Evolutionary conservation across 1,284 basidiomycete species (phyloP), one percentile per base, ranked within the genome.

Genomic region (Cryptococcus jaspeensis): DNA sequence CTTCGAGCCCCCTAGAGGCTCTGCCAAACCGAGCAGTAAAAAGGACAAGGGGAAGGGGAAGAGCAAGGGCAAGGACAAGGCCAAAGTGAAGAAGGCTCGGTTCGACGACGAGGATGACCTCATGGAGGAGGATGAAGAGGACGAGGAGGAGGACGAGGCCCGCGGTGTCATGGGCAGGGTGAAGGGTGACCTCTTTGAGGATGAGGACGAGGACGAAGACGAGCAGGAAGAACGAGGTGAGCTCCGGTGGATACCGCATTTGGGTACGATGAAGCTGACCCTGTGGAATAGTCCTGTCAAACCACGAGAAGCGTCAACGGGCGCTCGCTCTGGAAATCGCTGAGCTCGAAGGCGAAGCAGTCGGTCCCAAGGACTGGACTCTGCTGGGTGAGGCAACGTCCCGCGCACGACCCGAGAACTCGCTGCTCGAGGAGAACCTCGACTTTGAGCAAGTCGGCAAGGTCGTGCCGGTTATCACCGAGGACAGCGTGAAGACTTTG

Each of bases 371-470:
- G 68, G 94, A 98, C 63, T 99, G 96, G 96, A 88, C 87, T 6
- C 81, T 98, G 37, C 84, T 90, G 80, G 95, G 96, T 46, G 96
- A 99, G 78, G 91, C 92, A 12, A 85, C 84, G 12, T 84, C 90
- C 6, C 84, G 87, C 39, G 80, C 87, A 42, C 85, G 96, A 52
- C 95, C 96, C 1, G 85, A 91, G 70, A 94, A 99, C 78, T 90
- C 90, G 23, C 81, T 98, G 16, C 82, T 99, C 13, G 91, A 92
- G 74, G 90, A 98, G 74, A 91, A 97, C 73, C 83, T 99, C 42
- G 94, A 98, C 58, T 99, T 95, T 64, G 96, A 99, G 65, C 88
- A 81, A 39, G 84, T 88, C 13, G 85, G 86, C 79, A 97, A 95
- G 78, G 82, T 87, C 16, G 87, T 88, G 0, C 96, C 95, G 11